Base-by-base conservation (phyloP, 768 basidiomycete species). In the Auriscalpium microsporum region DNA sequence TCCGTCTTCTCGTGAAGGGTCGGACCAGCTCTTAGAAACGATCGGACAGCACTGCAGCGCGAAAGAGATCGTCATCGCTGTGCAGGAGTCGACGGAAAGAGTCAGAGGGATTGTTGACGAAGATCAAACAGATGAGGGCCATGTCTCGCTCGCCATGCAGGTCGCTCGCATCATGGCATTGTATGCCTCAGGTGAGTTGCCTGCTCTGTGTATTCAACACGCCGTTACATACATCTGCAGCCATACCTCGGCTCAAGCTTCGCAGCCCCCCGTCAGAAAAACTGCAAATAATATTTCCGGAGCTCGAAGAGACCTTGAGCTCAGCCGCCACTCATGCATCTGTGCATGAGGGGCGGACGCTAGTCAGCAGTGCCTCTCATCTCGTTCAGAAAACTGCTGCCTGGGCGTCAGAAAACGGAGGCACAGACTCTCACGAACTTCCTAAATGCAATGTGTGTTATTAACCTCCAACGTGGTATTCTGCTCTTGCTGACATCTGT, bases 21-120 rank as follows among this genome's bases (percentile, higher is more conserved):
- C 71, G 16, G 58, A 61, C 21, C 65, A 66, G 23, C n/a, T 79
- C 23, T 58, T 77, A 14, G 59, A 54, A n/a, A 21, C 63, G 13
- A 68, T 76, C 28, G 68, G 68, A 3, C 48, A 58, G 40, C 50
- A 64, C 2, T 61, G 60, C 13, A 78, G 67, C 51, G 68, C 72
- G 0, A 78, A 77, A 56, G 77, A 78, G 59, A 57, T 72, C 21
- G 50, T 75, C 42, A 71, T 78, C 49, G 72, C 72, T 2, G 47
- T 70, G 16, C 73, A 77, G 50, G 77, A 75, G 58, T 60, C 59
- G 7, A 53, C 72, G 34, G 78, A 75, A 57, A 55, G 53, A 28
- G 47, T 78, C 19, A 59, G 63, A 23, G 52, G 48, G 4, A 44
- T 49, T 16, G 33, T 53, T 10, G 64, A 62, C 4, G 65, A 67